Base-by-base conservation (phyloP, 768 basidiomycete genomes). In the Leccinum truebloodii region DNA sequence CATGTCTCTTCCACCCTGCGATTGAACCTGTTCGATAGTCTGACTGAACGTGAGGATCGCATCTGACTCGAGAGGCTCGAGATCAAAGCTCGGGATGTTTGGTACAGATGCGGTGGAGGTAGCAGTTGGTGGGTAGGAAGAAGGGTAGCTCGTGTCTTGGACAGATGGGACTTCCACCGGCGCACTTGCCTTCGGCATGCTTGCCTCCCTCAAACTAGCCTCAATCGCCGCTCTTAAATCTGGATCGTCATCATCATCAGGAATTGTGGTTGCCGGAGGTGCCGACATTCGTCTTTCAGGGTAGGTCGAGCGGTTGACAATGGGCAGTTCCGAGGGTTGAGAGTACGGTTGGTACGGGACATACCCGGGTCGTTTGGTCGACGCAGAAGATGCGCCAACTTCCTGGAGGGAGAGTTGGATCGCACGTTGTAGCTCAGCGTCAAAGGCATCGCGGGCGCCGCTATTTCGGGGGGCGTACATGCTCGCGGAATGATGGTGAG, bases 201-300 rank as follows among this genome's bases (percentile, higher is more conserved):
- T 86, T 3, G 84, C 88, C 67, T 99, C 97, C n/a, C 87, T 81
- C 62, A 99, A 74, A 70, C 91, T 94, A 0, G 97, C 97, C 70
- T 98, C 94, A 54, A 99, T 99, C 0, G 97, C 97, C 20, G 96
- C 92, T 60, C 81, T 85, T 20, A 99, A 79, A 59, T 98, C 95
- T 12, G 91, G 90, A 73, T 99, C 96, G 3, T 96, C 91, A 34
- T 96, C 95, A 12, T 93, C 90, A 12, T 80, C 85, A 3, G 41
- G 18, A 5, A 73, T 77, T 16, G 69, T 65, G 14, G 60, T 32
- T 32, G 68, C 65, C 7, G 66, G 51, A 32, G 76, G 69, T 51
- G 59, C 54, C 12, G 66, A 68, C 16, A 49, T 59, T 52, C 62
- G 65, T 54, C 60, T 59, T 13, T 67, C 62, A 16, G 81, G 83